phyloP scores from a whole-genome alignment of 202 grass and related monocot species.

The Hordeum pubiflorum region DNA sequence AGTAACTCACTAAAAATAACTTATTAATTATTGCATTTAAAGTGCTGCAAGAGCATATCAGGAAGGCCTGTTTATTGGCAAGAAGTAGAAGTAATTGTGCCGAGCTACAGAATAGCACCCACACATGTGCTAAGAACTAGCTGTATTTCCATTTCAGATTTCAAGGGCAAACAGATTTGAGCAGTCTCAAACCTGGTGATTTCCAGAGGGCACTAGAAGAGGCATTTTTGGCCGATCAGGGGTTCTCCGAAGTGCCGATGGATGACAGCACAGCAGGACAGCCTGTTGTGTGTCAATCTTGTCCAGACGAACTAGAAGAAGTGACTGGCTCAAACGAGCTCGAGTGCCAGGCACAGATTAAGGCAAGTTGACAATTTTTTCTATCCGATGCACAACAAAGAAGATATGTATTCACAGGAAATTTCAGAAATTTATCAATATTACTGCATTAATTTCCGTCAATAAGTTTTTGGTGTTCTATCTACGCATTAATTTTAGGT shows the following conservation, averaged over 20 bases:
- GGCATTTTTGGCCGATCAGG: slow-evolving; percentile 85
- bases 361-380: slow-evolving; percentile 44
- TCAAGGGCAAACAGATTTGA: slow-evolving; percentile 73
- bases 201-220: slow-evolving; percentile 82
- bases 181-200: slow-evolving; percentile 60
- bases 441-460: too few relatives aligned
- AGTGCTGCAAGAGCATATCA: neutral
- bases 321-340: slow-evolving; percentile 81
- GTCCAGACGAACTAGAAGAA: slow-evolving; percentile 42
- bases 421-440: neutral
- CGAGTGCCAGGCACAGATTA: slow-evolving; percentile 50
- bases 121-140: slow-evolving; percentile 9
- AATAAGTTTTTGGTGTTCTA: slow-evolving; percentile 8
- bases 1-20: neutral
- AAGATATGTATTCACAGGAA: neutral
- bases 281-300: slow-evolving; percentile 48
- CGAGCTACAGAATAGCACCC: neutral
- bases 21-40: neutral
- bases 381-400: neutral
- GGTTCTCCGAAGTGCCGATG: slow-evolving; percentile 55
- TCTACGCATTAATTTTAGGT: neutral
- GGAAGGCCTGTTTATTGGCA: neutral
- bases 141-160: slow-evolving; percentile 54
- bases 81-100: slow-evolving; percentile 7
- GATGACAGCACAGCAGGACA: slow-evolving; percentile 51